Evolutionary conservation across 805 yeast genomes (phyloP).

Genomic region (Kazachstania martiniae): DNA sequence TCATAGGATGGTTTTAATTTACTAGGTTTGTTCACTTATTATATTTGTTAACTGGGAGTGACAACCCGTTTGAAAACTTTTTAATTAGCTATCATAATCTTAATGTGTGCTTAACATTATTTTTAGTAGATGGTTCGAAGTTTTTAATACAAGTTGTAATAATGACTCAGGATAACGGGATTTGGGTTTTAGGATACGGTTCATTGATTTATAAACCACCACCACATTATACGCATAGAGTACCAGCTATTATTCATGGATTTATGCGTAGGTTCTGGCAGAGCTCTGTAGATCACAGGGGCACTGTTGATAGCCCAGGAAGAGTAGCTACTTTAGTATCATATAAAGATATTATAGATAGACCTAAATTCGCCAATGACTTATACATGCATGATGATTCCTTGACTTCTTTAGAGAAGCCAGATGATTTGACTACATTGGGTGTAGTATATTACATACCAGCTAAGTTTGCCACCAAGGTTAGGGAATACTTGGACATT

Average conservation of each 20-base stretch:
- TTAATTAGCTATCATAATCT: no score
- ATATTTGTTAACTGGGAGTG: no score
- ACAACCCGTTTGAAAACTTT: no score
- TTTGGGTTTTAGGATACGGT: slow-evolving; percentile 89
- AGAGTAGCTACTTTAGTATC: slow-evolving; percentile 77
- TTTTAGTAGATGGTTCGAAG: no score
- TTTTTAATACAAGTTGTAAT: neutral
- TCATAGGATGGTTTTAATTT: no score
- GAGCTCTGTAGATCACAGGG: slow-evolving; percentile 79
- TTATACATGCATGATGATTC: slow-evolving; percentile 18
- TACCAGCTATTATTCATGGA: slow-evolving; percentile 69
- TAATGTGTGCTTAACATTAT: no score
- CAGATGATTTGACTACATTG: slow-evolving; percentile 47
- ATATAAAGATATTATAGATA: slow-evolving; percentile 37
- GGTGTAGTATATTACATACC: slow-evolving; percentile 81
- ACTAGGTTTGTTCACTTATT: no score
- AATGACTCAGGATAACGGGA: slow-evolving; percentile 12
- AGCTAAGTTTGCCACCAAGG: slow-evolving; percentile 48
- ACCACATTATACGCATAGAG: slow-evolving; percentile 47
- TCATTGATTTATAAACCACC: slow-evolving; percentile 87
- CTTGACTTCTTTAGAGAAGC: slow-evolving; percentile 3
- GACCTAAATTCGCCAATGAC: slow-evolving; percentile 34
- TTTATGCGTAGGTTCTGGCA: slow-evolving; percentile 86
- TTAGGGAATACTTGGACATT: slow-evolving; percentile 58
- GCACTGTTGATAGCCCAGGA: slow-evolving; percentile 80